Base-by-base conservation (phyloP, 2,329 filamentous ascomycete species). In the Alternaria dauci region DNA sequence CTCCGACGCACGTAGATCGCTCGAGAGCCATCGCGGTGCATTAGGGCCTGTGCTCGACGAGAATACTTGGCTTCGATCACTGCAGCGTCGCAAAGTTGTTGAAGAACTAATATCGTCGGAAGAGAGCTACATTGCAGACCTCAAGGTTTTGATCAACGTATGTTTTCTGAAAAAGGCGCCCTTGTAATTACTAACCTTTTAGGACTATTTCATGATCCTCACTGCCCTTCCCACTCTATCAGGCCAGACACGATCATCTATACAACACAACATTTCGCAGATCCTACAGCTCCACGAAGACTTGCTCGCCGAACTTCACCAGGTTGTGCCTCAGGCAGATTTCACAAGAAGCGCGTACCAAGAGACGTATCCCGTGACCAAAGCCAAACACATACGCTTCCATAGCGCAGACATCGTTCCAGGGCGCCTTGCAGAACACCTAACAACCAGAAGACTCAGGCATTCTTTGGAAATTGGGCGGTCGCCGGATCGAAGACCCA, bases 81-180 rank as follows among this genome's bases (percentile, higher is more conserved):
- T 91, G 20, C 91, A 93, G 71, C 87, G 95, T 62, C 88, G 92
- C 14, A 88, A 89, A 63, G 88, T 96, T 39, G 80, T 98, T 36
- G 91, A 95, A 73, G 95, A 98, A 79, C 82, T 98, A 52, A 88
- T 97, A 62, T 86, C 81, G 58, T 96, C 94, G 0, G 95, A 98
- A 77, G 91, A 95, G 75, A 88, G 90, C 71, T 98, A 98, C 75
- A 89, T 98, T 69, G 88, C 89, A 16, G 94, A 97, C 71, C 79
- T 98, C 59, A 92, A 92, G 70, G 93, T 95, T 66, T 82, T 98
- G 60, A 90, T 91, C 75, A 93, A 96, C 79, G 94, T 94, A 81
- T 74, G 88, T 58, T 4, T 8, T 23, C n/a, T 32, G n/a, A 20
- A 20, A n/a, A 39, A 11, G 4, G 1, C 9, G 54, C 20, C 38